Evolutionary conservation across 768 basidiomycete species (phyloP), one percentile per base, ranked within the genome.

Genomic region (Albatrellus ellisii): DNA sequence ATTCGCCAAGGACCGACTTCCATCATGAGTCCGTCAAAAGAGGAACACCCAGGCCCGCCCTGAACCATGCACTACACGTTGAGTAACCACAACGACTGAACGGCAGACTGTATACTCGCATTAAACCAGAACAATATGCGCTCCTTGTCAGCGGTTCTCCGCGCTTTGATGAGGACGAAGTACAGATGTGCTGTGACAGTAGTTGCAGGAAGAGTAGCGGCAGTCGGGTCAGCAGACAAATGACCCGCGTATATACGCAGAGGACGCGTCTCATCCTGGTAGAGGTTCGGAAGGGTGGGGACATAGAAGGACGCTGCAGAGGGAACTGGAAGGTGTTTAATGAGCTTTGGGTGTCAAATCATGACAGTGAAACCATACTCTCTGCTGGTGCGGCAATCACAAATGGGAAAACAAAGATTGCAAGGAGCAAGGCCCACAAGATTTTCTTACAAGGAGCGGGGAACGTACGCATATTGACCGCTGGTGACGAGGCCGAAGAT

Each of bases 1-100:
- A 80, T 62, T 49, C 73, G 73, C 76, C 89, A 94, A 4, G 94
- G 92, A 0, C 94, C 94, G n/a, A 92, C 69, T 53, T 98, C 94
- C 89, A 98, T 92, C 81, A 98, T 83, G 14, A 91, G 70, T 2
- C 94, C 94, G 53, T 98, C 94, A 56, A 98, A 97, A 1, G 87
- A 90, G 0, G 91, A 95, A 59, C 95, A 98, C 22, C 95, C 95
- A 15, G 94, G 94, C 1, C 94, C 94, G 15, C 90, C 91, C 88
- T 92, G 52, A 15, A n/a, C n/a, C n/a, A 34, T 9, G 31, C 12
- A 24, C 39, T 27, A 25, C 17, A 17, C 38, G n/a, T 2, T 28
- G 4, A 27, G 43, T 26, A 15, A 37, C 26, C 22, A 29, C 44
- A 12, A 18, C 24, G 10, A 37, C 22, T 26, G 14, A 10, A 18